Percentiles rank a stretch among this genome's conserved stretches.
Evolutionary conservation across 805 yeast genomes (phyloP).

Genomic region (Kluyveromyces starmeri): DNA sequence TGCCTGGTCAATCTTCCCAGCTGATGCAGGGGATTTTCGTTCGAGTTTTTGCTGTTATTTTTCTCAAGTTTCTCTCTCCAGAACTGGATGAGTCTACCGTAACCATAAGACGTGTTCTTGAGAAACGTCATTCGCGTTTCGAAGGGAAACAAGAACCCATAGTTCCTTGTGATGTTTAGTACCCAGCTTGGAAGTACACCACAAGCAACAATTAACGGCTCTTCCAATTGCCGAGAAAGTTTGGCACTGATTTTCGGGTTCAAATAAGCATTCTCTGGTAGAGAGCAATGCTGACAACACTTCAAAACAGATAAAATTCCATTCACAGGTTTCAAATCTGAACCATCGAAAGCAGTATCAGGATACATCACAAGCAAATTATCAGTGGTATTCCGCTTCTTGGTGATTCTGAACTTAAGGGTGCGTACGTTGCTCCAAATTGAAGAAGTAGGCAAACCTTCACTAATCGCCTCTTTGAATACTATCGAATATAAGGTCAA

Average conservation of each 20-base stretch:
- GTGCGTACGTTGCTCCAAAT: slow-evolving; percentile 55
- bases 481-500: slow-evolving; percentile 74
- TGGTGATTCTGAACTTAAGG: slow-evolving; percentile 37
- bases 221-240: slow-evolving; percentile 78
- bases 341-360: slow-evolving; percentile 4
- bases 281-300: slow-evolving; percentile 36
- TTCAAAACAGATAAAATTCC: slow-evolving; percentile 42
- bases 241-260: slow-evolving; percentile 82
- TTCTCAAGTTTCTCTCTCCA: slow-evolving; percentile 52
- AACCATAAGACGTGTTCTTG: slow-evolving; percentile 86
- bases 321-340: slow-evolving; percentile 13
- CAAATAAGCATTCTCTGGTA: slow-evolving; percentile 38
- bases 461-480: slow-evolving; percentile 38
- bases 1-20: slow-evolving; percentile 72
- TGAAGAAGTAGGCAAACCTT: slow-evolving; percentile 33
- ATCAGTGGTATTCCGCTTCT: slow-evolving; percentile 18
- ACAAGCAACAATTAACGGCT: slow-evolving; percentile 79
- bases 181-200: slow-evolving; percentile 85
- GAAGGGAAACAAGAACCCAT: slow-evolving; percentile 77
- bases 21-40: slow-evolving; percentile 29
- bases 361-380: slow-evolving; percentile 27
- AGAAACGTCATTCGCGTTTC: slow-evolving; percentile 70
- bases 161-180: slow-evolving; percentile 58
- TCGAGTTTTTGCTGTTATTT: slow-evolving; percentile 26
- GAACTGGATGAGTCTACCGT: slow-evolving; percentile 67